Percentiles rank a stretch among this genome's conserved stretches.
phyloP scores from a whole-genome alignment of 306 rosid species.

The Cicer arietinum region DNA sequence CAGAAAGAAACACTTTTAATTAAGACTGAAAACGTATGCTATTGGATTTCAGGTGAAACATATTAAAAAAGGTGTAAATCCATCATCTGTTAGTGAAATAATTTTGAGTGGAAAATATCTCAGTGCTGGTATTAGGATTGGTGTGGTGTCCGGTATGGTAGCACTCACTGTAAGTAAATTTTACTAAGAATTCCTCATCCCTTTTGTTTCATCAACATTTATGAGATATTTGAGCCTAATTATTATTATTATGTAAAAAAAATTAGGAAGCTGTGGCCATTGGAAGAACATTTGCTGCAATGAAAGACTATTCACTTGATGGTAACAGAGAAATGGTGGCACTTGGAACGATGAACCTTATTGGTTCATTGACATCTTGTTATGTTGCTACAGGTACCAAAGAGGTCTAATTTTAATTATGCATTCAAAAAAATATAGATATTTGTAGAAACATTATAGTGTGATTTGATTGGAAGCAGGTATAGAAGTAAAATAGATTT shows the following conservation, averaged over 20 bases:
- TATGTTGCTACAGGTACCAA: slow-evolving; percentile 75
- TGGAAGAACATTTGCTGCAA: slow-evolving; percentile 88
- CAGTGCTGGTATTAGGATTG: slow-evolving; percentile 64
- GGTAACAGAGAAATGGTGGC: slow-evolving; percentile 98
- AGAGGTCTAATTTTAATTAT: not conserved
- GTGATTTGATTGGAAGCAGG: no score
- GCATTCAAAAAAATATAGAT: no score
- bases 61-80: slow-evolving; percentile 67
- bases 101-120: slow-evolving; percentile 68
- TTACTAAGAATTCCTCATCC: not conserved
- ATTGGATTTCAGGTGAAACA: slow-evolving; percentile 60
- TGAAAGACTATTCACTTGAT: slow-evolving; percentile 76
- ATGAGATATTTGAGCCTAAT: not conserved
- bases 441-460: no score
- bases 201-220: not conserved
- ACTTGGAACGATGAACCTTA: slow-evolving; percentile 80
- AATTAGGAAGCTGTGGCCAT: slow-evolving; percentile 89
- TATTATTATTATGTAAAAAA: not conserved
- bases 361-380: slow-evolving; percentile 88
- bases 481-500: no score
- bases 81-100: slow-evolving; percentile 63
- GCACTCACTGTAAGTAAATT: slow-evolving; percentile 74
- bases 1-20: not conserved
- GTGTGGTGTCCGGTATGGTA: slow-evolving; percentile 66
- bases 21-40: not conserved